Evolutionary conservation across 352 stramenopile species (phyloP).

Genomic region (Phytophthora colocasiae): DNA sequence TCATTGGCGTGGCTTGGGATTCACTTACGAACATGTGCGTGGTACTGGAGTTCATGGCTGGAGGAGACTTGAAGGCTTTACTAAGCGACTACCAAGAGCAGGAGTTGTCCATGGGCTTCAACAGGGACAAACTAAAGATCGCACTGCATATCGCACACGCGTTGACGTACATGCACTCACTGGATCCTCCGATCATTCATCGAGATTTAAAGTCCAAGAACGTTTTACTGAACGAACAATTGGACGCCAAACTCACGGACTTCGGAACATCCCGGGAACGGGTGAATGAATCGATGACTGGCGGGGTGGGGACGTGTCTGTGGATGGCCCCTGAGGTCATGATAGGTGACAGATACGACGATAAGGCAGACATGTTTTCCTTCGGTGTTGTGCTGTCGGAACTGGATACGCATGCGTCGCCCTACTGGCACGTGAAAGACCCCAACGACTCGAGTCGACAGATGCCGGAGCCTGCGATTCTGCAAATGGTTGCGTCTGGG

Average conservation of each 20-base stretch:
- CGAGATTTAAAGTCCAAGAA: constrained; percentile 66
- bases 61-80: constrained; percentile 56
- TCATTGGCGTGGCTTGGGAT: constrained; percentile 64
- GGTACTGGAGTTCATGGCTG: constrained; percentile 65
- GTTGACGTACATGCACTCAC: constrained; percentile 54
- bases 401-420: constrained; percentile 36
- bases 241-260: constrained; percentile 56
- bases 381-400: constrained; percentile 51
- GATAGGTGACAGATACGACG: constrained; percentile 46
- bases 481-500: constrained; percentile 55
- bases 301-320: constrained; percentile 40
- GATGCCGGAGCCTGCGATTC: constrained; percentile 46
- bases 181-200: constrained; percentile 47
- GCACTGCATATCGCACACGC: constrained; percentile 43
- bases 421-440: constrained; percentile 42
- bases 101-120: constrained; percentile 34
- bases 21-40: constrained; percentile 52
- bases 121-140: constrained; percentile 43
- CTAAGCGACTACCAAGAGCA: constrained; percentile 39
- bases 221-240: constrained; percentile 40
- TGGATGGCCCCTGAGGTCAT: constrained; percentile 59
- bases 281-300: constrained; percentile 43
- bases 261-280: constrained; percentile 47
- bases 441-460: constrained; percentile 26
- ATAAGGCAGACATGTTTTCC: constrained; percentile 54